phyloP scores from a whole-genome alignment of 2,329 filamentous ascomycete genomes.

The Pseudocercospora cruenta region DNA sequence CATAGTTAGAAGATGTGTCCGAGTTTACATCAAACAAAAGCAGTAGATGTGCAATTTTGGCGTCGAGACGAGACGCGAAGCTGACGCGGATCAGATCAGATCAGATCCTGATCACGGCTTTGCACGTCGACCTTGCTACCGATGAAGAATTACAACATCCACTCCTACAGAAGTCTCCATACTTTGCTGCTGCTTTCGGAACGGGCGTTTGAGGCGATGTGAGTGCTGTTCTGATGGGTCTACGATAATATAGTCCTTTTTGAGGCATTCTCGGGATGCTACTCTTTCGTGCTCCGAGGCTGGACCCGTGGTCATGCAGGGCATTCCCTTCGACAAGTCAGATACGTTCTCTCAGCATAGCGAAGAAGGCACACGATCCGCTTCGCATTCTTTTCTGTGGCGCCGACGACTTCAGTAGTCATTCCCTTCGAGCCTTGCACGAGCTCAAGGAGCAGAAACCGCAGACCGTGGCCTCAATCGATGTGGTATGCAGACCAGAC shows the following conservation, averaged over 20 bases:
- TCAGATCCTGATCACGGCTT: background rate
- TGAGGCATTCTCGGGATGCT: background rate
- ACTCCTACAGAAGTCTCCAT: no score
- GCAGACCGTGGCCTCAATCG: conserved; percentile 70
- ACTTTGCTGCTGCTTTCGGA: no score
- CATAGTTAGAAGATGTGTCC: background rate
- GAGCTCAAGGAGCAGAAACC: conserved; percentile 46
- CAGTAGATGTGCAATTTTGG: background rate
- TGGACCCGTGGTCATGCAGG: background rate
- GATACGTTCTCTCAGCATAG: background rate
- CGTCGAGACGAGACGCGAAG: background rate
- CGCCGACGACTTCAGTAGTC: conserved; percentile 86
- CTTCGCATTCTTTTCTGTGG: conserved; percentile 91
- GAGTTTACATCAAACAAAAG: background rate
- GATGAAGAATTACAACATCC: no score
- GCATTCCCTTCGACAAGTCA: background rate
- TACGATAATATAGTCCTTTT: background rate
- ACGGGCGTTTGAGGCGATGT: no score
- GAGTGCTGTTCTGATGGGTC: background rate
- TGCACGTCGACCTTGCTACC: background rate
- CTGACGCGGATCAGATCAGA: background rate
- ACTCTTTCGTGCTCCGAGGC: background rate
- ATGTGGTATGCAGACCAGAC: conserved; percentile 80
- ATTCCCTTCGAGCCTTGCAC: conserved; percentile 71
- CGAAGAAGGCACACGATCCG: conserved; percentile 48